Conservation (phyloP, 106 monocot species). For the Dendrobium officinale region DNA sequence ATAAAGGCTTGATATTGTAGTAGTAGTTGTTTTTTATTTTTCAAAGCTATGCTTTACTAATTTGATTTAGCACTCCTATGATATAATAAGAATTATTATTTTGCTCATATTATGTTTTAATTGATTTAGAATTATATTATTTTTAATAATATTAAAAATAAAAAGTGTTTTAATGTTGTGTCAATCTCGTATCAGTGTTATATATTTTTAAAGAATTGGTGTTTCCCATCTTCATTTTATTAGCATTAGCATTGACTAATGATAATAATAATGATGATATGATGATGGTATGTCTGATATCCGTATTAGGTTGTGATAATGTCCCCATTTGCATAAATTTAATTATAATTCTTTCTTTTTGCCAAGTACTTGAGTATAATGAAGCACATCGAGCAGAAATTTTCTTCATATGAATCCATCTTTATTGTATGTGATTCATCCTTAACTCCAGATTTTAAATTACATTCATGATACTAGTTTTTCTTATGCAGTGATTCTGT, state of each 20-base stretch:
- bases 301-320: background rate
- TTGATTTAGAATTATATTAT: background rate
- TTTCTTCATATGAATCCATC: background rate
- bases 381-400: background rate
- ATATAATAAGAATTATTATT: background rate
- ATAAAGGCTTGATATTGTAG: too few species aligned
- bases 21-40: background rate
- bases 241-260: background rate
- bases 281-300: background rate
- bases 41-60: background rate
- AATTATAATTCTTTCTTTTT: background rate
- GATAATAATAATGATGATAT: background rate
- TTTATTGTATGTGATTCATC: background rate
- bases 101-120: background rate
- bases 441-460: background rate
- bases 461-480: background rate
- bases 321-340: background rate
- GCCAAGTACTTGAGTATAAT: background rate
- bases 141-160: background rate
- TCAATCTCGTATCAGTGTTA: background rate
- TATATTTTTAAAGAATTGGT: background rate
- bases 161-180: background rate
- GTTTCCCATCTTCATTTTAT: background rate
- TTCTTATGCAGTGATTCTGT: background rate
- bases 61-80: background rate